Base-by-base conservation (phyloP, 176 grass and related monocot genomes). In the Microstegium vimineum region DNA sequence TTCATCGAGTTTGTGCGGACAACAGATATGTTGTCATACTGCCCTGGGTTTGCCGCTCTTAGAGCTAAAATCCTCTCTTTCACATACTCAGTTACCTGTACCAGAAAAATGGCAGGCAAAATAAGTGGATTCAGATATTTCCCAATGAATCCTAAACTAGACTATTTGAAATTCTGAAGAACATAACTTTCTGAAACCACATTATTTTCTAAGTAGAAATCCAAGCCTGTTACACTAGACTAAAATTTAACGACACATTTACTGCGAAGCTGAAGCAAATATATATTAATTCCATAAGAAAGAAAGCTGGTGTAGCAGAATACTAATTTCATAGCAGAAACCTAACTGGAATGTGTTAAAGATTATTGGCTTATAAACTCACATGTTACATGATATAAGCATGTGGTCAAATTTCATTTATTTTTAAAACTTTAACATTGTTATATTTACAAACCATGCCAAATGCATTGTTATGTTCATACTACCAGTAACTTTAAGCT, bases 1-100 rank as follows among this genome's bases (percentile, higher is more conserved):
- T 99, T 99, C 96, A 99, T 98, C 0, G 96, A 98, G 85, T 98
- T 98, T 59, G 93, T 99, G 38, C 96, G 92, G 49, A 98, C 95
- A 15, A 98, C 92, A 9, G 95, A 94, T 71, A 98, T 85, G 74
- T 98, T 98, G 70, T 90, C 91, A 23, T 93, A 99, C 10, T 93
- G 82, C 8, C 92, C 90, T 34, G 91, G 73, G 25, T 95, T 91
- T 8, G 96, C 82, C 27, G 76, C 89, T 87, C 96, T 88, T 36
- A 99, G 79, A 13, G 93, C 96, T 78, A 95, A 57, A n/a, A 99
- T 90, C 74, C 93, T 73, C 69, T 99, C 96, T 78, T 99, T 99
- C 8, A 99, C 96, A 81, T 99, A 99, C 76, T 99, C 93, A 16
- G 96, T 95, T 66, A 99, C 93, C 93, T 98, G 61, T 31, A 88